Percentiles rank a stretch among this genome's conserved stretches.
Evolutionary conservation across 2,329 filamentous ascomycete species (phyloP).

Genomic region (Hymenoscyphus fraxineus): DNA sequence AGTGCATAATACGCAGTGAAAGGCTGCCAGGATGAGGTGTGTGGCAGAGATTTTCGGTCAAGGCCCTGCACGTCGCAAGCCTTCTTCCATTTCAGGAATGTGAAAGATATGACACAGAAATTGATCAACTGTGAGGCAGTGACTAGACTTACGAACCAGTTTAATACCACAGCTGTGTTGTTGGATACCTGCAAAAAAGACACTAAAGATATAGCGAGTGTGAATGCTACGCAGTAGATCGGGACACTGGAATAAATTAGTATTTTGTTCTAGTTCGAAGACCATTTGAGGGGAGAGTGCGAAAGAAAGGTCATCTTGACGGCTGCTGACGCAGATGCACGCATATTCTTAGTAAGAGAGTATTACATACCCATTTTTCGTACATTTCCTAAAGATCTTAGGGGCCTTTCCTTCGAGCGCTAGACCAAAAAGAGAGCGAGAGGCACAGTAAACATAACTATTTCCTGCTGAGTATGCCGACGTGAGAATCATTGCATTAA

Average conservation of each 20-base stretch:
- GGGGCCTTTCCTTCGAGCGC: conserved; percentile 46
- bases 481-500: conserved; percentile 56
- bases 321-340: too few species aligned
- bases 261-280: too few species aligned
- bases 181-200: conserved; percentile 59
- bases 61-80: conserved; percentile 46
- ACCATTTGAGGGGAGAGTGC: too few species aligned
- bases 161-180: conserved; percentile 52
- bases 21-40: conserved; percentile 51
- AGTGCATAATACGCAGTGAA: conserved; percentile 54
- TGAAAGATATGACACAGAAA: conserved; percentile 50
- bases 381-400: conserved; percentile 45
- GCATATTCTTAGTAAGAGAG: too few species aligned
- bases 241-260: conserved; percentile 43
- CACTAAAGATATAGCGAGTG: conserved; percentile 55
- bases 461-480: conserved; percentile 54
- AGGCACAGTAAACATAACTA: conserved; percentile 47
- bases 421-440: conserved; percentile 52
- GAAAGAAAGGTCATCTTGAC: too few species aligned
- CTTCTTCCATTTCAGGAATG: conserved; percentile 56
- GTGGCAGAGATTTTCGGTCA: conserved; percentile 43
- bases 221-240: conserved; percentile 54
- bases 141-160: conserved; percentile 59
- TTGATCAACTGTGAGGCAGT: conserved; percentile 51
- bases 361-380: conserved; percentile 35